Conservation (phyloP, 1,139 yeast species). For the Insectozyma bohioensis region DNA sequence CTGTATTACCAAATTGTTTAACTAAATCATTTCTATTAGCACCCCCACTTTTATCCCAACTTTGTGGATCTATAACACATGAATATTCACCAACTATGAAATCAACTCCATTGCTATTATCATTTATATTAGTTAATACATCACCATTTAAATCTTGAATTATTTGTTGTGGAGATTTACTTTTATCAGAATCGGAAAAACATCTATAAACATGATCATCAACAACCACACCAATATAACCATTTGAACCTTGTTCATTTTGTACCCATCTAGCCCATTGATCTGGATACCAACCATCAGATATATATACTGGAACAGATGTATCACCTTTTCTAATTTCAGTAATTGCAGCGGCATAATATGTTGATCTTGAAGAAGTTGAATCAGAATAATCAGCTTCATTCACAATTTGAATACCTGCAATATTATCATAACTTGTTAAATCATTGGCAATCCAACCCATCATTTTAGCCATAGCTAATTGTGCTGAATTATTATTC, state of each 20-base stretch:
- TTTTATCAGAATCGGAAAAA: constrained; percentile 72
- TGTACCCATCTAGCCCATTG: constrained; percentile 75
- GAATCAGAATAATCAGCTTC: constrained; percentile 67
- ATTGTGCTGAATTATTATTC: constrained; percentile 45
- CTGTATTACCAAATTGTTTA: constrained; percentile 39
- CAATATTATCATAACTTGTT: constrained; percentile 58
- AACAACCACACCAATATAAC: constrained; percentile 60
- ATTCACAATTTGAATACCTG: constrained; percentile 82
- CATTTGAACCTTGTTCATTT: constrained; percentile 35
- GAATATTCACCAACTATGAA: constrained; percentile 87
- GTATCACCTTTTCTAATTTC: constrained; percentile 58
- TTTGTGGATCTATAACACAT: constrained; percentile 73
- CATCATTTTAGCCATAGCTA: constrained; percentile 50
- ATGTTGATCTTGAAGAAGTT: constrained; percentile 53
- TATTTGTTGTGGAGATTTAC: constrained; percentile 63
- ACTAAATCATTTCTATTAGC: constrained; percentile 37
- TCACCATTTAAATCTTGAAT: constrained; percentile 55
- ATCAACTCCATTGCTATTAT: constrained; percentile 56
- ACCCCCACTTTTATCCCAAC: constrained; percentile 71
- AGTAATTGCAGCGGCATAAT: constrained; percentile 67
- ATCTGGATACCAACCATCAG: constrained; percentile 93
- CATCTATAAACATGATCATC: constrained; percentile 89
- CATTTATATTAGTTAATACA: constrained; percentile 50
- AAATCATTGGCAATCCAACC: constrained; percentile 66
- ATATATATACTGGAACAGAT: constrained; percentile 69